Evolutionary conservation across 2,329 filamentous ascomycete genomes (phyloP).

Genomic region (Fusarium lyarnte): DNA sequence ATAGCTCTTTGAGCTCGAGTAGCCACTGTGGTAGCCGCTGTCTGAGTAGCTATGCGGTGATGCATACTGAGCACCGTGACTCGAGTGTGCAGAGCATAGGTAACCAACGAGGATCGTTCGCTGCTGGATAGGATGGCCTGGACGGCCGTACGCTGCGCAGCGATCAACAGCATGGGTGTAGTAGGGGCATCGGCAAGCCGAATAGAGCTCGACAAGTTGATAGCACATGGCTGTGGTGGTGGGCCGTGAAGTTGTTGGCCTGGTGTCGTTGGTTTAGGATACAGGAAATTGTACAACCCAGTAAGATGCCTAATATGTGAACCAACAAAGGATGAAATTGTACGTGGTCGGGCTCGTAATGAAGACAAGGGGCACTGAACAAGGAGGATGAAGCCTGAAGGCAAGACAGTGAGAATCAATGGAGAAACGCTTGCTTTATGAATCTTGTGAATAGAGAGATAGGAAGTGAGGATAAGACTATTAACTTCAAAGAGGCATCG

Average conservation of each 20-base stretch:
- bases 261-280: conserved; percentile 19
- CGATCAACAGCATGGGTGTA: conserved; percentile 88
- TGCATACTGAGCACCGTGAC: conserved; percentile 52
- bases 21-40: conserved; percentile 63
- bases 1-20: conserved; percentile 57
- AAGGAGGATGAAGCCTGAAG: conserved; percentile 14
- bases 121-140: conserved; percentile 76
- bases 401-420: conserved; percentile 7
- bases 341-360: conserved; percentile 1
- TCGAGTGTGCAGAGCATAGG: conserved; percentile 63
- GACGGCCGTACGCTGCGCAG: conserved; percentile 78
- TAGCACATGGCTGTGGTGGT: conserved; percentile 75
- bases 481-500: conserved; percentile 55
- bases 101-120: conserved; percentile 86
- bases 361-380: background rate
- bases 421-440: conserved; percentile 23
- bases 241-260: conserved; percentile 28
- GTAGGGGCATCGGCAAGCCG: conserved; percentile 88
- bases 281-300: conserved; percentile 3
- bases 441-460: conserved; percentile 31
- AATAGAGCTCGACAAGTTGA: conserved; percentile 85
- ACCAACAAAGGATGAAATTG: conserved; percentile 9
- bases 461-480: conserved; percentile 41
- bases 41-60: conserved; percentile 59
- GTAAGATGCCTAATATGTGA: conserved; percentile 3